Percentiles rank a stretch among this genome's conserved stretches.
Evolutionary conservation across 352 stramenopile genomes (phyloP).

Genomic region (Hyaloperonospora brassicae): DNA sequence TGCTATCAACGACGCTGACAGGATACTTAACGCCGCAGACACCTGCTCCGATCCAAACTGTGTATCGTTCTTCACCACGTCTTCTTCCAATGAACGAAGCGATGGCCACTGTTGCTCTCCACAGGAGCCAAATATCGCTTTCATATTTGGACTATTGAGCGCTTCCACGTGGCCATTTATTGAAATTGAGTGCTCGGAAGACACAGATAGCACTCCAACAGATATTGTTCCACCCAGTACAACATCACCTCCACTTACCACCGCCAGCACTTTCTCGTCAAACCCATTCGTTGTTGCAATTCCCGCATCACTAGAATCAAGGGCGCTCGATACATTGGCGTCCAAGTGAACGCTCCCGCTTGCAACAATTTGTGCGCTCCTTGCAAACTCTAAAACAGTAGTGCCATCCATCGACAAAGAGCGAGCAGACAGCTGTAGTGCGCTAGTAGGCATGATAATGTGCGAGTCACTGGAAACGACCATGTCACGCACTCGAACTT

Average conservation of each 20-base stretch:
- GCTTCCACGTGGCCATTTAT: constrained; percentile 41
- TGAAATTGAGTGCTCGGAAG: constrained; percentile 43
- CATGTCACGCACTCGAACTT: constrained; percentile 36
- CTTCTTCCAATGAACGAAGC: constrained; percentile 10
- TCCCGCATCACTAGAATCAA: constrained; percentile 16
- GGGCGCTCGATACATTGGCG: constrained; percentile 35
- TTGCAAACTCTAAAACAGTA: constrained; percentile 32
- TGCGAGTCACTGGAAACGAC: constrained; percentile 33
- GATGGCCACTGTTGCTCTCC: constrained; percentile 34
- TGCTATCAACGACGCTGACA: constrained; percentile 13
- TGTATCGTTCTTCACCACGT: constrained; percentile 8
- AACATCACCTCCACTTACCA: constrained; percentile 50
- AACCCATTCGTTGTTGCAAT: constrained; percentile 9
- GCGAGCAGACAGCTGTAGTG: constrained; percentile 28
- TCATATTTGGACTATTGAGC: constrained; percentile 30
- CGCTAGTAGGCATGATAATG: constrained; percentile 34
- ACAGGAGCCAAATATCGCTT: constrained; percentile 42
- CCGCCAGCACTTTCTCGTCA: constrained; percentile 31
- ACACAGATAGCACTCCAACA: constrained; percentile 44
- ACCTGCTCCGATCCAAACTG: constrained; percentile 5
- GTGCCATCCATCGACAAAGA: constrained; percentile 54
- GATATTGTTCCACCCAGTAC: constrained; percentile 39
- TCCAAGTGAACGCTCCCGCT: constrained; percentile 43
- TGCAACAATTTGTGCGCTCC: constrained; percentile 35
- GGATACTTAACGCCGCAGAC: constrained; percentile 14